These are phyloP conservation scores for Arthroderma sp. DNA, from an alignment of 2,329 filamentous ascomycete genomes.

Conservation along the genomic window DNA sequence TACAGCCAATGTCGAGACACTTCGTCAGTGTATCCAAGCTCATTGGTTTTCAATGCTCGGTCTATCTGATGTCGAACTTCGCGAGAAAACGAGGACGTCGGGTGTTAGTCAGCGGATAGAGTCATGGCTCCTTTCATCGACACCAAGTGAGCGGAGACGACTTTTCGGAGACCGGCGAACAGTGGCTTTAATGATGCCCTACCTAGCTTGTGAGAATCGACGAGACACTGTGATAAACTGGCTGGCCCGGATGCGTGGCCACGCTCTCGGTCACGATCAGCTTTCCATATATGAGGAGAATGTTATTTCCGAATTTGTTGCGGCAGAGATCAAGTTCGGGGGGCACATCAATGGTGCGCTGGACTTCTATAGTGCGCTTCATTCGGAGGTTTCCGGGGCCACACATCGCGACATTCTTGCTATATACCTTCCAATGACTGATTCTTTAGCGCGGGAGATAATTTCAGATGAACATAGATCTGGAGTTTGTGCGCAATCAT, in stretches of 20 bases:
- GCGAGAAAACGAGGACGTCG: conserved; percentile 22
- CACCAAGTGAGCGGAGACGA: conserved; percentile 15
- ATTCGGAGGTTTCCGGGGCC: too few relatives aligned
- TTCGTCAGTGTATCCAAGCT: conserved; percentile 20
- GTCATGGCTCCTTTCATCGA: conserved; percentile 30
- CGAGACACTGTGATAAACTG: conserved; percentile 23
- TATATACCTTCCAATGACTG: not conserved
- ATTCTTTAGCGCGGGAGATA: conserved; percentile 16
- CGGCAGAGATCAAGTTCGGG: conserved; percentile 23
- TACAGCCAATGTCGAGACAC: conserved; percentile 15
- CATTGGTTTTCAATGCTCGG: conserved; percentile 19
- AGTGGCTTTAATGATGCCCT: conserved; percentile 21
- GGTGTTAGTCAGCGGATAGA: conserved; percentile 22
- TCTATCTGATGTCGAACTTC: conserved; percentile 5
- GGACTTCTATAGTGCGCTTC: conserved; percentile 10
- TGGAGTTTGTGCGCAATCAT: conserved; percentile 17
- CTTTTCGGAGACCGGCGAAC: conserved; percentile 20
- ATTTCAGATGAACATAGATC: conserved; percentile 14
- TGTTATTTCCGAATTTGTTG: conserved; percentile 20
- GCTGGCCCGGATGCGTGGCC: conserved; percentile 19
- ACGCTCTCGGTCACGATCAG: conserved; percentile 5
- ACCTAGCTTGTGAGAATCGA: conserved; percentile 27
- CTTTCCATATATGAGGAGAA: conserved; percentile 6
- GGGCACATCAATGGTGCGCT: conserved; percentile 22
- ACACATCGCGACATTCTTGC: too few relatives aligned